Percentiles rank a stretch among this genome's conserved stretches.
phyloP scores from a whole-genome alignment of 495 filamentous ascomycete species.

The Penicillium malachiteum region DNA sequence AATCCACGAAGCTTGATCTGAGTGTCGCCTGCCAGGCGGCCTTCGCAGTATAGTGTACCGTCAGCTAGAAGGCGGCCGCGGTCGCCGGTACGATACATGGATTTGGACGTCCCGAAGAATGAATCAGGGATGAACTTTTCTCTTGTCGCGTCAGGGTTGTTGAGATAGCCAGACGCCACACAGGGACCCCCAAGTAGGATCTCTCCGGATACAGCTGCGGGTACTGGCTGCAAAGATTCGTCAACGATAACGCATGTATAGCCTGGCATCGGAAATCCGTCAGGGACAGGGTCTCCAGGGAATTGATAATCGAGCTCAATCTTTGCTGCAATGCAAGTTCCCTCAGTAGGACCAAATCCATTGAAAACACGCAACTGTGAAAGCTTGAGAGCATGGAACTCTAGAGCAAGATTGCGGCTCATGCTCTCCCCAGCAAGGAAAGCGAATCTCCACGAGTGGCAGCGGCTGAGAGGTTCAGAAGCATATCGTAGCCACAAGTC shows the following conservation, averaged over 20 bases:
- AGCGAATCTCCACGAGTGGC: conserved; percentile 1
- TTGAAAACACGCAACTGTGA: background rate
- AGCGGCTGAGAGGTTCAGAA: background rate
- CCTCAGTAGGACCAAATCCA: background rate
- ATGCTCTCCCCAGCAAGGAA: conserved; percentile 4
- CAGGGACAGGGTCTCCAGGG: conserved; percentile 9
- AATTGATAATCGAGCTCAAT: background rate
- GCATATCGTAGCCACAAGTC: conserved; percentile 19
- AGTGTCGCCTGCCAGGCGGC: conserved; percentile 42
- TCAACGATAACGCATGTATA: conserved; percentile 45
- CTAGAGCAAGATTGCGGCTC: conserved; percentile 4
- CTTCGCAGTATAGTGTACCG: conserved; percentile 37
- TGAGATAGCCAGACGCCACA: conserved; percentile 40
- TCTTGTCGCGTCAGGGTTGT: conserved; percentile 25
- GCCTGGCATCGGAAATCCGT: conserved; percentile 37
- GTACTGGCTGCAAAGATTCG: conserved; percentile 31
- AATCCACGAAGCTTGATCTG: conserved; percentile 53
- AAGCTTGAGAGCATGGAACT: background rate
- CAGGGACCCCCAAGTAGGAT: conserved; percentile 42
- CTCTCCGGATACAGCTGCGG: conserved; percentile 41
- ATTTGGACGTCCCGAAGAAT: conserved; percentile 6
- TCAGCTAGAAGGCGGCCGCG: conserved; percentile 28
- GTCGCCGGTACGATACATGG: conserved; percentile 46
- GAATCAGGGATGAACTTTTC: conserved; percentile 32
- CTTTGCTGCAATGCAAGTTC: background rate